Evolutionary conservation across 495 filamentous ascomycete genomes (phyloP), one percentile per base, ranked within the genome.

Genomic region (Tuber brumale): DNA sequence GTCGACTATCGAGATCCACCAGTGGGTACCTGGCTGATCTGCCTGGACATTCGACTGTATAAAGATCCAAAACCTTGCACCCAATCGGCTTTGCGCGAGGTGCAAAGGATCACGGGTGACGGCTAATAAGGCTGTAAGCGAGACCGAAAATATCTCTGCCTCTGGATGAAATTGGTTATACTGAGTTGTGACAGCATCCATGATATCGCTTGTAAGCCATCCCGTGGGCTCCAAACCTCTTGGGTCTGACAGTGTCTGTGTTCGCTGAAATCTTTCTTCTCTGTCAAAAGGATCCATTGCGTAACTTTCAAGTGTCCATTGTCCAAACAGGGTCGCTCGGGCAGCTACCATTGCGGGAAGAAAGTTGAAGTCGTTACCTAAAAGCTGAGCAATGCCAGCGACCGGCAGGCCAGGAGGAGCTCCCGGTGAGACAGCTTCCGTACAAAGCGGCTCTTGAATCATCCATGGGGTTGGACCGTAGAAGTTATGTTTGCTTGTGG

Each of bases 21-120:
- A 66, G 57, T 66, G 57, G 14, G 27, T 35, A 2, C 57, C 57
- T 6, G 57, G 57, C 14, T 35, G 0, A 35, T 66, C 5, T 66
- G 10, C 57, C 27, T 31, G 3, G 5, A 70, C 9, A 45, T 76
- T 43, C 27, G 44, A 69, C 43, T 76, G 75, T 14, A 46, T 57
- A 46, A 76, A 76, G n/a, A 76, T 41, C 75, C 75, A 76, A 45
- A 76, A 76, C 27, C 57, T 66, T 19, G 57, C 57, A 6, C 4
- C 57, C 12, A 66, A 35, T 31, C 57, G 27, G 57, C 14, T 35
- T 5, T 31, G 3, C 1, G 27, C 14, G 5, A 66, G 57, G 5
- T 66, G 57, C 6, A 5, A 31, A 19, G 27, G 27, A 35, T 66
- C 57, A 6, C 57, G 27, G 14, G 57, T 66, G 27, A 66, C 57